Percentiles rank a stretch among this genome's conserved stretches.
Conservation (phyloP, 2,329 filamentous ascomycete species). For the Fusarium mangiferae region DNA sequence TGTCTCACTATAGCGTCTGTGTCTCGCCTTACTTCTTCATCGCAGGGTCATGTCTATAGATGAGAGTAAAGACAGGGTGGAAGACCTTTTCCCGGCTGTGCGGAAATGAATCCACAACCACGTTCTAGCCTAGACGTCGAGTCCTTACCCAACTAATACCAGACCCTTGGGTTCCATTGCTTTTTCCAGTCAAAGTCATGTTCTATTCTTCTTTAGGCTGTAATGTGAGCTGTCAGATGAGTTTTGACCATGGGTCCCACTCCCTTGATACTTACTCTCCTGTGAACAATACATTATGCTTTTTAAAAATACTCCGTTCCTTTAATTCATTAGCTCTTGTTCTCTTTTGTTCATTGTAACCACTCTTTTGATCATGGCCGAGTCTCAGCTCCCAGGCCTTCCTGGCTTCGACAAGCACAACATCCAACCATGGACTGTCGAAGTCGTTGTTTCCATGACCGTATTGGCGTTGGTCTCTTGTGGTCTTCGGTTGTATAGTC, state of each 20-base stretch:
- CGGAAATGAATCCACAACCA: constrained; percentile 5
- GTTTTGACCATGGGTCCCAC: neutral
- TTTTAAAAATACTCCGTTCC: neutral
- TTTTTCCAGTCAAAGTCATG: neutral
- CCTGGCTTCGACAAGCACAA: constrained; percentile 42
- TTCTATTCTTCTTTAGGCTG: neutral
- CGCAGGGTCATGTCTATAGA: neutral
- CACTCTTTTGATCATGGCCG: constrained; percentile 14
- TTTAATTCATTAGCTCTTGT: neutral
- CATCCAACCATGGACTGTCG: constrained; percentile 56
- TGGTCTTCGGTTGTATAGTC: constrained; percentile 53
- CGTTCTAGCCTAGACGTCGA: neutral
- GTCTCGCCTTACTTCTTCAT: neutral
- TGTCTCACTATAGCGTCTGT: neutral
- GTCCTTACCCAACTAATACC: neutral
- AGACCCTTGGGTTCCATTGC: neutral
- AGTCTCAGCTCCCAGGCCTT: constrained; percentile 37
- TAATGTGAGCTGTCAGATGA: neutral
- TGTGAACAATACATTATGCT: constrained; percentile 6
- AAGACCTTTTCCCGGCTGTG: neutral
- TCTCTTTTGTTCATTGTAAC: neutral
- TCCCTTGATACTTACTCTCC: neutral
- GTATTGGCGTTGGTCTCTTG: constrained; percentile 53
- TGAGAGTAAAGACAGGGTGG: neutral
- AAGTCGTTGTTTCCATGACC: constrained; percentile 55